These are phyloP conservation scores for Jatropha podagrica DNA, from an alignment of 441 rosid species.

Conservation along the genomic window DNA sequence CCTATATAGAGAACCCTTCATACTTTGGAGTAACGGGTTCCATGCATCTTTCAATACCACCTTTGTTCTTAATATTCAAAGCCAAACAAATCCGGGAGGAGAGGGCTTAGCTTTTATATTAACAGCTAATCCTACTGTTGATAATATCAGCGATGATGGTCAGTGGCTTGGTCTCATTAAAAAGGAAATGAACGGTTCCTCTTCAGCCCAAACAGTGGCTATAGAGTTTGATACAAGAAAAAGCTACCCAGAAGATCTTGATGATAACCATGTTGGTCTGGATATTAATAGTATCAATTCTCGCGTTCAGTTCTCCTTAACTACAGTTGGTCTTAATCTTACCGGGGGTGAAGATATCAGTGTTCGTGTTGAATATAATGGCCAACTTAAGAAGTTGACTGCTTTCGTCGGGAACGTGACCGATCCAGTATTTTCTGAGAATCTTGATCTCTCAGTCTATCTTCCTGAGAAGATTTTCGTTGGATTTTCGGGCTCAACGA, in stretches of 20 bases:
- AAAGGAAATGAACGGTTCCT: constrained; percentile 28
- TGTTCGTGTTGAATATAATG: constrained; percentile 43
- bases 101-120: constrained; percentile 73
- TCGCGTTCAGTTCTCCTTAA: constrained; percentile 38
- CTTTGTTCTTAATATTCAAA: constrained; percentile 47
- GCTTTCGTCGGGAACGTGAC: constrained; percentile 38
- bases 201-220: constrained; percentile 42
- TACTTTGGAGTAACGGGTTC: constrained; percentile 34
- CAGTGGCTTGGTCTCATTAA: constrained; percentile 72
- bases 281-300: constrained; percentile 53
- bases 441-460: constrained; percentile 45
- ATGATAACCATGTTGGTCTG: constrained; percentile 68
- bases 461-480: constrained; percentile 53
- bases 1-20: constrained; percentile 37
- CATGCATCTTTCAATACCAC: constrained; percentile 50
- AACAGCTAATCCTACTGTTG: constrained; percentile 27
- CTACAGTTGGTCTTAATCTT: constrained; percentile 29
- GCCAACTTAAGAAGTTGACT: constrained; percentile 28
- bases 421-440: constrained; percentile 35
- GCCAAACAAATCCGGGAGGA: constrained; percentile 42
- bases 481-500: constrained; percentile 74
- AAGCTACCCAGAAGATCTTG: constrained; percentile 50
- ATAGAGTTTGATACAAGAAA: constrained; percentile 70
- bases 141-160: constrained; percentile 39
- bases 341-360: constrained; percentile 13